These are phyloP conservation scores for Thermothelomyces thermophilus DNA, from an alignment of 2,329 filamentous ascomycete genomes.

Conservation along the genomic window DNA sequence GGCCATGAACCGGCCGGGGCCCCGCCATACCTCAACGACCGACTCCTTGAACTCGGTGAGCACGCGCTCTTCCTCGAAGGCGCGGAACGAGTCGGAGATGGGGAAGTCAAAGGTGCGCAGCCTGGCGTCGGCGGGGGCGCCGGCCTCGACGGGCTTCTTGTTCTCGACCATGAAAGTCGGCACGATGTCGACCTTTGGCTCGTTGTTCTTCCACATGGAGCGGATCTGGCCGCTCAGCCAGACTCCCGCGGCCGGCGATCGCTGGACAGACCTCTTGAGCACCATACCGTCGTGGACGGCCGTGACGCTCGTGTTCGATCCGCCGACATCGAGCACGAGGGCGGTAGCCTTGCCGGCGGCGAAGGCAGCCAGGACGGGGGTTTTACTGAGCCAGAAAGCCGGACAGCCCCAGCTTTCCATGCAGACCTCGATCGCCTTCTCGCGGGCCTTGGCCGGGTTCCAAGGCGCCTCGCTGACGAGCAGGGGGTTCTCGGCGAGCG, in stretches of 20 bases:
- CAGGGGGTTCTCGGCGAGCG: slow-evolving; percentile 80
- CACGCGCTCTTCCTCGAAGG: slow-evolving; percentile 84
- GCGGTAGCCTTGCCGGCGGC: slow-evolving; percentile 89
- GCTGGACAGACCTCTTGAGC: slow-evolving; percentile 80
- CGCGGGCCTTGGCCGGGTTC: slow-evolving; percentile 80
- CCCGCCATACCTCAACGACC: slow-evolving; percentile 88
- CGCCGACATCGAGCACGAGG: slow-evolving; percentile 86
- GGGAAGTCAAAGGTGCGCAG: slow-evolving; percentile 62
- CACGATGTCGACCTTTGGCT: slow-evolving; percentile 65
- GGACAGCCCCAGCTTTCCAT: slow-evolving; percentile 97
- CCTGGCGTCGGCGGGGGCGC: slow-evolving; percentile 68
- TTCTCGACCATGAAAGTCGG: slow-evolving; percentile 84
- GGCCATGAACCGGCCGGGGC: slow-evolving; percentile 59
- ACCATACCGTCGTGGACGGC: slow-evolving; percentile 93
- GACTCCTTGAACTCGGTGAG: slow-evolving; percentile 97
- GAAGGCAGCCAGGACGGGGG: slow-evolving; percentile 83
- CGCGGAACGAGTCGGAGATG: slow-evolving; percentile 64
- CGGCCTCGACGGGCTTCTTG: slow-evolving; percentile 84
- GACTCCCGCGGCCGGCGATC: slow-evolving; percentile 78
- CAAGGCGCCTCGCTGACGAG: slow-evolving; percentile 92
- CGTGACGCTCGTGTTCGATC: slow-evolving; percentile 79
- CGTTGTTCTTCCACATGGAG: slow-evolving; percentile 63
- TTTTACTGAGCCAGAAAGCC: slow-evolving; percentile 88
- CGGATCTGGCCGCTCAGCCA: slow-evolving; percentile 88
- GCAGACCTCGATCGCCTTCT: slow-evolving; percentile 91